phyloP scores from a whole-genome alignment of 306 rosid genomes.

The Morella rubra region DNA sequence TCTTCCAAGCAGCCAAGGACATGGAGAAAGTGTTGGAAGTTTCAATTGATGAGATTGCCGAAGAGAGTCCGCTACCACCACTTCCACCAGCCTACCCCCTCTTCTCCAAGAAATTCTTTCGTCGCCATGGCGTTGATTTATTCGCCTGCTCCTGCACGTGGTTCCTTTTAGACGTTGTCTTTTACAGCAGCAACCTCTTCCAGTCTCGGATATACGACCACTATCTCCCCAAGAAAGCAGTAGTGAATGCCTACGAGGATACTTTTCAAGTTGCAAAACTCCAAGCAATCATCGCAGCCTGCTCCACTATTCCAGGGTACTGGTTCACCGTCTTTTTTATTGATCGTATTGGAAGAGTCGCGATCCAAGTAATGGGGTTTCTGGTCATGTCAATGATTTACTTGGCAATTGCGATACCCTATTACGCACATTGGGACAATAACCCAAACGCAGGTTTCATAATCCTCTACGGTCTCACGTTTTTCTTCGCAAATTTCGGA shows the following conservation, averaged over 20 bases:
- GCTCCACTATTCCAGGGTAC: constrained; percentile 78
- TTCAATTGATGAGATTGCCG: constrained; percentile 42
- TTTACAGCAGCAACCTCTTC: constrained; percentile 71
- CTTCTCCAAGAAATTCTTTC: constrained; percentile 48
- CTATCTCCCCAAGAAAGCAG: fast-evolving
- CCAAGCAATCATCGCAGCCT: constrained; percentile 55
- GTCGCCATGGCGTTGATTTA: constrained; percentile 65
- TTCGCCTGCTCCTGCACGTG: constrained; percentile 55
- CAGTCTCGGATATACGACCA: constrained; percentile 50
- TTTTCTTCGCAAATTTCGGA: constrained; percentile 85
- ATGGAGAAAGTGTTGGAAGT: constrained; percentile 74
- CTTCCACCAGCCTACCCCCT: constrained; percentile 30
- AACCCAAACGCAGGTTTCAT: constrained; percentile 28
- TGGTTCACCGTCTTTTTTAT: constrained; percentile 67
- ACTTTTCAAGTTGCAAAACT: constrained; percentile 42
- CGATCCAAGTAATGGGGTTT: constrained; percentile 65
- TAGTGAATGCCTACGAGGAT: constrained; percentile 27
- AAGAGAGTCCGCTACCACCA: constrained; percentile 34
- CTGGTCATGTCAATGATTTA: constrained; percentile 53
- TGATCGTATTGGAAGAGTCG: constrained; percentile 65
- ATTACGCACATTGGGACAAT: constrained; percentile 36
- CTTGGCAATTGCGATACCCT: constrained; percentile 57
- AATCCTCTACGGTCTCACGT: constrained; percentile 60
- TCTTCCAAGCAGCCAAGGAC: constrained; percentile 67
- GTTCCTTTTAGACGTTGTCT: constrained; percentile 67